A percentile compares a stretch with the other conserved stretches of the same genome.
Conservation (phyloP, 495 filamentous ascomycete genomes). For the Talaromyces adpressus region DNA sequence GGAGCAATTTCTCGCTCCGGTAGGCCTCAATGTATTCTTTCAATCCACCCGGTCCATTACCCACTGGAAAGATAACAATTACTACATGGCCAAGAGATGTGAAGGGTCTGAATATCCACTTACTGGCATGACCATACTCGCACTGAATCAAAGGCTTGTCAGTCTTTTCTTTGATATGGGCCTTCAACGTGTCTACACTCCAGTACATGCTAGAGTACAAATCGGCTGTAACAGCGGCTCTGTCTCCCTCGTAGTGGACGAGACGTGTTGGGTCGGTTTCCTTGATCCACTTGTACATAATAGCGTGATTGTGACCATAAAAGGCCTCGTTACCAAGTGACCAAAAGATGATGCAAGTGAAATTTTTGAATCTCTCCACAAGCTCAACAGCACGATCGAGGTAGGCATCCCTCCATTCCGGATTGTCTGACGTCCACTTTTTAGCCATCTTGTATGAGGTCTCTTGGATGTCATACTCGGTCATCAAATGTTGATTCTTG, state of each 20-base stretch:
- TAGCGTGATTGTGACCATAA: not conserved
- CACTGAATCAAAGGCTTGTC: not conserved
- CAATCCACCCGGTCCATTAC: not conserved
- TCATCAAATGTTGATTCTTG: not conserved
- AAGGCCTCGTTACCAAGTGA: not conserved
- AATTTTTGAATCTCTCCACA: not conserved
- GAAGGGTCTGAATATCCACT: not conserved
- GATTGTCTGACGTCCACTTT: not conserved
- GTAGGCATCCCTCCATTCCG: not conserved
- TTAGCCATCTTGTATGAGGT: not conserved
- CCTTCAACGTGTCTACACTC: not conserved
- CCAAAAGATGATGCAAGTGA: slow-evolving; percentile 1
- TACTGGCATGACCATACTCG: not conserved
- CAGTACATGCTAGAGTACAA: not conserved
- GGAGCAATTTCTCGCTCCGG: not conserved
- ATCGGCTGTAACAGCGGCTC: not conserved
- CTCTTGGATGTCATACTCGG: not conserved
- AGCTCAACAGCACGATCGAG: not conserved
- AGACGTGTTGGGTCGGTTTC: not conserved
- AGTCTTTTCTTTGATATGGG: not conserved
- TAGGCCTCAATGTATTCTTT: not conserved
- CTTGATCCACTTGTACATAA: not conserved
- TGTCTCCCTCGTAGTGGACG: not conserved
- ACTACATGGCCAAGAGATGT: not conserved
- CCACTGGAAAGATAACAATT: not conserved